These are phyloP conservation scores for Sugiyamaella mastotermitis DNA, from an alignment of 805 yeast genomes.

Conservation along the genomic window DNA sequence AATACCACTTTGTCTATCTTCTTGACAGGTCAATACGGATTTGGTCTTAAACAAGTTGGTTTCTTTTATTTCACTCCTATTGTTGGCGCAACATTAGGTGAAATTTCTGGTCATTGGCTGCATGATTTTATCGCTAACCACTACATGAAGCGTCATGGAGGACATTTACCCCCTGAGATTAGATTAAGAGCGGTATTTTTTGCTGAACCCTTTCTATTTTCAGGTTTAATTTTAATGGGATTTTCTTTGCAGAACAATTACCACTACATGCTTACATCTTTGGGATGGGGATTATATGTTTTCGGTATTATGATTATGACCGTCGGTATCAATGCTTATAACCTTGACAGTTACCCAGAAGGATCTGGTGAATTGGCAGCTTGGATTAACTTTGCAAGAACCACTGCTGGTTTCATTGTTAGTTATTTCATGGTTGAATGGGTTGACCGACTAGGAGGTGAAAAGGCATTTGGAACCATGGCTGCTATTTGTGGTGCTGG, in stretches of 20 bases:
- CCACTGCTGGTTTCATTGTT: constrained; percentile 8
- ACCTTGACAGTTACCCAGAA: constrained; percentile 7
- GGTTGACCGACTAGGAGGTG: constrained; percentile 4
- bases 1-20: constrained; percentile 1
- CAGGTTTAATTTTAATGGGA: constrained; percentile 5
- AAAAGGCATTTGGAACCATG: constrained; percentile 4
- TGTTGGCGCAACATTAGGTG: constrained; percentile 6
- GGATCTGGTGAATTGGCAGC: constrained; percentile 8
- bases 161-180: constrained; percentile 4
- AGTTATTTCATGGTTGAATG: constrained; percentile 10
- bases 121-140: constrained; percentile 6
- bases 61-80: constrained; percentile 11
- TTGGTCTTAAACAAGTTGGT: constrained; percentile 9
- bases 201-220: constrained; percentile 4
- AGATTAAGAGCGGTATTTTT: constrained; percentile 6
- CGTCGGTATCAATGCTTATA: constrained; percentile 8
- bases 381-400: constrained; percentile 8
- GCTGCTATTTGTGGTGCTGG: constrained; percentile 7
- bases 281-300: constrained; percentile 9
- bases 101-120: constrained; percentile 9
- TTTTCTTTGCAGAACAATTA: constrained; percentile 3
- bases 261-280: constrained; percentile 6
- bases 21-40: constrained; percentile 1
- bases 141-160: constrained; percentile 5
- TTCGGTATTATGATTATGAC: constrained; percentile 8